A percentile compares a stretch with the other conserved stretches of the same genome.
Evolutionary conservation across 2,329 filamentous ascomycete species (phyloP).

Genomic region (Microcyclosporella mali): DNA sequence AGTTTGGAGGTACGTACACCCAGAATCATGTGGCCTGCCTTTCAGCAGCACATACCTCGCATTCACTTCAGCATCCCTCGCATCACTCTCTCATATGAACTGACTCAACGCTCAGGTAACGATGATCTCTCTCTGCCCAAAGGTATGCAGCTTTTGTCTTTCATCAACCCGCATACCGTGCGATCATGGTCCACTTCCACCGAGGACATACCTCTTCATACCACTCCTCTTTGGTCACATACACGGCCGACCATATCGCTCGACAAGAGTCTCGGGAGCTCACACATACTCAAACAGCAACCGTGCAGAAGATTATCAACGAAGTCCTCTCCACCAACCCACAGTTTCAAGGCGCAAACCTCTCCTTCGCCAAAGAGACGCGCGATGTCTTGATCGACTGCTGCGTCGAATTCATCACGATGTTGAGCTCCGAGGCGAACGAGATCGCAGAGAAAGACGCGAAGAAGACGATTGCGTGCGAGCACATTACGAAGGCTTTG

Average conservation of each 20-base stretch:
- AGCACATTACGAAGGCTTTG: constrained; percentile 93
- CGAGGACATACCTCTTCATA: too few relatives aligned
- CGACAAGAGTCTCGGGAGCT: too few relatives aligned
- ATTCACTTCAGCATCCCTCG: too few relatives aligned
- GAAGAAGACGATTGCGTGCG: constrained; percentile 98
- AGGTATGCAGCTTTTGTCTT: constrained; percentile 32
- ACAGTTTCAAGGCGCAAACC: constrained; percentile 42
- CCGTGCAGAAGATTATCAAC: constrained; percentile 77
- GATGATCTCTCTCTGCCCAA: constrained; percentile 57
- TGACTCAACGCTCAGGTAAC: constrained; percentile 37
- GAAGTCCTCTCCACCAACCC: constrained; percentile 77
- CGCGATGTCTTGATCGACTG: constrained; percentile 95
- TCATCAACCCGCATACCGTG: too few relatives aligned
- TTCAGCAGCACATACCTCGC: too few relatives aligned
- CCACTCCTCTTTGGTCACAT: too few relatives aligned
- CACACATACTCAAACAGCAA: too few relatives aligned
- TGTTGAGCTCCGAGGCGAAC: constrained; percentile 97
- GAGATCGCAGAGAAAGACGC: constrained; percentile 98
- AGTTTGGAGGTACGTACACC: constrained; percentile 43
- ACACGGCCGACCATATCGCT: too few relatives aligned
- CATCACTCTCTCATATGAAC: too few relatives aligned
- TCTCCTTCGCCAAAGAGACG: constrained; percentile 90
- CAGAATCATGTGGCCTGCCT: too few relatives aligned
- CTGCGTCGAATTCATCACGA: constrained; percentile 97
- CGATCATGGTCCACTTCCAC: too few relatives aligned